Conservation (phyloP, 177 flowering plant genomes). For the Tripterygium wilfordii region DNA sequence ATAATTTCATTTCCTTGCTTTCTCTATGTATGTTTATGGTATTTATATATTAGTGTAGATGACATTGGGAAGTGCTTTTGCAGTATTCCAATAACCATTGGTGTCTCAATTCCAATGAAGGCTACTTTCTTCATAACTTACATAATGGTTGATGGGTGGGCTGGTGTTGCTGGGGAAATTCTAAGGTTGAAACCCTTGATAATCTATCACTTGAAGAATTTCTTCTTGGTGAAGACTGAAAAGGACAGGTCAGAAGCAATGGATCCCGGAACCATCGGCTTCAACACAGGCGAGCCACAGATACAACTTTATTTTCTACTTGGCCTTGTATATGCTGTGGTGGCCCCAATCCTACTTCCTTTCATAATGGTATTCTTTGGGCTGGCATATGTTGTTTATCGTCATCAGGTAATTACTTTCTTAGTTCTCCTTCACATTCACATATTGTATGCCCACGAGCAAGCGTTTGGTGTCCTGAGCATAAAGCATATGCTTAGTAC, state of each 20-base stretch:
- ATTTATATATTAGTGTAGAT: too few species aligned
- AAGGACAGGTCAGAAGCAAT: constrained; percentile 15
- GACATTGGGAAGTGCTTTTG: constrained; percentile 12
- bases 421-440: too few species aligned
- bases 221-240: constrained; percentile 13
- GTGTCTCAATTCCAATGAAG: constrained; percentile 78
- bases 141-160: constrained; percentile 17
- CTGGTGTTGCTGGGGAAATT: constrained; percentile 16
- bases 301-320: constrained; percentile 15
- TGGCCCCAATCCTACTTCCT: constrained; percentile 12
- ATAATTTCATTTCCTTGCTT: too few species aligned
- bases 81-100: constrained; percentile 73
- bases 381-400: constrained; percentile 14
- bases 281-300: constrained; percentile 15
- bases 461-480: too few species aligned
- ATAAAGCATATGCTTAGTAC: too few species aligned
- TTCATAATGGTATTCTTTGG: constrained; percentile 14
- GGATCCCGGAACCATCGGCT: constrained; percentile 17
- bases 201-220: constrained; percentile 12
- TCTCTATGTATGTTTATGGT: too few species aligned
- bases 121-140: constrained; percentile 76
- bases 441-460: too few species aligned
- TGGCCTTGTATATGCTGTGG: constrained; percentile 12
- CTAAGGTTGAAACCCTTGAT: constrained; percentile 13
- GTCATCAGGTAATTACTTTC: constrained; percentile 18